Evolutionary conservation across 208 protist genomes (phyloP).

Genomic region (Leptomonas seymouri): DNA sequence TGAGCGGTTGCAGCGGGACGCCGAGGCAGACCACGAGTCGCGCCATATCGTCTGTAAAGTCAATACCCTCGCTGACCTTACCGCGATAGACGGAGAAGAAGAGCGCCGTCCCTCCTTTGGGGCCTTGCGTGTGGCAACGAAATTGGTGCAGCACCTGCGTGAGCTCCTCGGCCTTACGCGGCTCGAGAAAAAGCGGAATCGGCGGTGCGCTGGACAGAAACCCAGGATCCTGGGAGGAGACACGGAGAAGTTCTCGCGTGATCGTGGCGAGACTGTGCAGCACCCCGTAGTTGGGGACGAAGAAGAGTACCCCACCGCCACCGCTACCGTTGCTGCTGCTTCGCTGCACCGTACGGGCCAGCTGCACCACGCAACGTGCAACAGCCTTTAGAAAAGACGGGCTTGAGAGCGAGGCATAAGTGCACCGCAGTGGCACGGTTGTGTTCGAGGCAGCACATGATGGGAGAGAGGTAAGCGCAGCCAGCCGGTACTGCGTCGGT

Average conservation of each 20-base stretch:
- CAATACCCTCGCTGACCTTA: slow-evolving; percentile 95
- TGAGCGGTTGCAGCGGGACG: slow-evolving; percentile 76
- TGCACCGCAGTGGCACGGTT: slow-evolving; percentile 54
- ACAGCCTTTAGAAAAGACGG: slow-evolving; percentile 53
- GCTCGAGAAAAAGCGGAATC: slow-evolving; percentile 33
- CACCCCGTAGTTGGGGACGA: slow-evolving; percentile 89
- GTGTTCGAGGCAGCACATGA: not conserved
- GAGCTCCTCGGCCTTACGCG: slow-evolving; percentile 34
- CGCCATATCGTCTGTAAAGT: slow-evolving; percentile 94
- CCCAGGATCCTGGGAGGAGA: not conserved
- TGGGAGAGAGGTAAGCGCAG: slow-evolving; percentile 34
- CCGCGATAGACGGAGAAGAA: slow-evolving; percentile 94
- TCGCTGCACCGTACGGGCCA: slow-evolving; percentile 40
- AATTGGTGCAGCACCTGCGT: slow-evolving; percentile 33
- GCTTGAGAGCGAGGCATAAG: slow-evolving; percentile 44
- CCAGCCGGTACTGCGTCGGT: slow-evolving; percentile 37
- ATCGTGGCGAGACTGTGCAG: slow-evolving; percentile 36
- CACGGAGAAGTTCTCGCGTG: slow-evolving; percentile 23
- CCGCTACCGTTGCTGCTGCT: slow-evolving; percentile 10
- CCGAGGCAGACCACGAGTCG: slow-evolving; percentile 95
- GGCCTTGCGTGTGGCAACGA: slow-evolving; percentile 21
- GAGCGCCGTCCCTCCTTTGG: slow-evolving; percentile 24
- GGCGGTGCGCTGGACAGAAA: not conserved
- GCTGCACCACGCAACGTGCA: slow-evolving; percentile 38
- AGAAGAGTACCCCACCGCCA: slow-evolving; percentile 91